phyloP scores from a whole-genome alignment of 805 yeast genomes.

The Cyberlindnera subsufficiens region DNA sequence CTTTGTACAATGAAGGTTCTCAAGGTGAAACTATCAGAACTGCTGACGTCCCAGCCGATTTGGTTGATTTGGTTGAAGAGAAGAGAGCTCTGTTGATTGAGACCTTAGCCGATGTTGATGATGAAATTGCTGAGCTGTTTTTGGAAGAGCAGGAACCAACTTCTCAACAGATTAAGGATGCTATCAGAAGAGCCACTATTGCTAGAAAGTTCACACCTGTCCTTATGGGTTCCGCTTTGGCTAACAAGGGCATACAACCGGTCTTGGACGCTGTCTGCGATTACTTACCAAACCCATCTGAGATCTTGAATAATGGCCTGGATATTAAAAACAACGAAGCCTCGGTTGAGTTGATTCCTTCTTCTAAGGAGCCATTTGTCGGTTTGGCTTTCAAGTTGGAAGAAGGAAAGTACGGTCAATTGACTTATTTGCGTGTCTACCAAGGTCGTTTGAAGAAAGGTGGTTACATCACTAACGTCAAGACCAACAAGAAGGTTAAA shows the following conservation, averaged over 20 bases:
- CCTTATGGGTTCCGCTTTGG: slow-evolving; percentile 98
- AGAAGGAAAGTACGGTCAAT: slow-evolving; percentile 97
- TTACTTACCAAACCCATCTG: slow-evolving; percentile 92
- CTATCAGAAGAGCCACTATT: slow-evolving; percentile 92
- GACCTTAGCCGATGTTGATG: slow-evolving; percentile 96
- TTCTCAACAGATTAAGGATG: slow-evolving; percentile 73
- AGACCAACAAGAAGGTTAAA: slow-evolving; percentile 89
- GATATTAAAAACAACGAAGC: slow-evolving; percentile 62
- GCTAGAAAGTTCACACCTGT: slow-evolving; percentile 98
- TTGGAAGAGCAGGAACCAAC: slow-evolving; percentile 89
- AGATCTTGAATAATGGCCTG: slow-evolving; percentile 84
- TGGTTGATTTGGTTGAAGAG: slow-evolving; percentile 80
- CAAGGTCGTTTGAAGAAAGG: slow-evolving; percentile 95
- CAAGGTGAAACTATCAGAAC: slow-evolving; percentile 81
- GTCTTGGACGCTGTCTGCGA: slow-evolving; percentile 95
- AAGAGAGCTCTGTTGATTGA: slow-evolving; percentile 83
- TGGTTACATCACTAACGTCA: slow-evolving; percentile 77
- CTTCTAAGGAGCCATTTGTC: slow-evolving; percentile 74
- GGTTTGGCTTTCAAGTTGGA: slow-evolving; percentile 98
- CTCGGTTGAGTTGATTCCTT: slow-evolving; percentile 70
- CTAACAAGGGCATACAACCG: slow-evolving; percentile 93
- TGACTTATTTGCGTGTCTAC: slow-evolving; percentile 93
- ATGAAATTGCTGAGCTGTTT: slow-evolving; percentile 89
- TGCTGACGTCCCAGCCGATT: slow-evolving; percentile 69
- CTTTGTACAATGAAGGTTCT: slow-evolving; percentile 81